These are phyloP conservation scores for Pinus tabuliformis DNA, from an alignment of 75 land plant species.

Conservation along the genomic window DNA sequence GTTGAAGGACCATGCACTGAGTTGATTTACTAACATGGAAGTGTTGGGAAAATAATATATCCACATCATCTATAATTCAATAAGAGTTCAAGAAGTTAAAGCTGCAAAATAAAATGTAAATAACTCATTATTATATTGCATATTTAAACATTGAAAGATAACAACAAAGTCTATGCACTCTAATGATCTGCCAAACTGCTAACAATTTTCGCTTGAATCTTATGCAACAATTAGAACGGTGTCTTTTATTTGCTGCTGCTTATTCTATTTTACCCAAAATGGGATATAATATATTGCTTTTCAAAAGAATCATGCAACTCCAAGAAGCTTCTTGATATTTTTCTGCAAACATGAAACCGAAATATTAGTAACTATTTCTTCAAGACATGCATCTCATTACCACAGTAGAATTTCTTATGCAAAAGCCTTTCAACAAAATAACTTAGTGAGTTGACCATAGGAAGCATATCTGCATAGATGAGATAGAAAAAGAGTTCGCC, in stretches of 20 bases:
- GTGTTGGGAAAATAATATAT: no score
- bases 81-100: no score
- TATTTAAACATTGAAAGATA: no score
- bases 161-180: no score
- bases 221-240: background rate
- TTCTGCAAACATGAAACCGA: conserved; percentile 14
- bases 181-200: no score
- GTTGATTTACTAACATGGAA: no score
- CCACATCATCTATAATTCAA: no score
- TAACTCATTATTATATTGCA: no score
- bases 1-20: no score
- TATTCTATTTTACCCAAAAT: background rate
- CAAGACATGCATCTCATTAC: background rate
- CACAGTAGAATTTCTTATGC: no score
- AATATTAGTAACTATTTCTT: background rate
- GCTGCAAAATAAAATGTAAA: no score
- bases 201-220: background rate
- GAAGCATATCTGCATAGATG: background rate
- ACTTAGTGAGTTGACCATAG: no score
- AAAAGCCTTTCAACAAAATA: background rate
- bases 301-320: background rate
- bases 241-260: background rate
- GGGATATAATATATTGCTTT: background rate
- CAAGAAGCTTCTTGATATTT: conserved; percentile 11
- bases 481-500: background rate